These are phyloP conservation scores for Hypsizygus marmoreus DNA, from an alignment of 768 basidiomycete genomes.

Conservation along the genomic window DNA sequence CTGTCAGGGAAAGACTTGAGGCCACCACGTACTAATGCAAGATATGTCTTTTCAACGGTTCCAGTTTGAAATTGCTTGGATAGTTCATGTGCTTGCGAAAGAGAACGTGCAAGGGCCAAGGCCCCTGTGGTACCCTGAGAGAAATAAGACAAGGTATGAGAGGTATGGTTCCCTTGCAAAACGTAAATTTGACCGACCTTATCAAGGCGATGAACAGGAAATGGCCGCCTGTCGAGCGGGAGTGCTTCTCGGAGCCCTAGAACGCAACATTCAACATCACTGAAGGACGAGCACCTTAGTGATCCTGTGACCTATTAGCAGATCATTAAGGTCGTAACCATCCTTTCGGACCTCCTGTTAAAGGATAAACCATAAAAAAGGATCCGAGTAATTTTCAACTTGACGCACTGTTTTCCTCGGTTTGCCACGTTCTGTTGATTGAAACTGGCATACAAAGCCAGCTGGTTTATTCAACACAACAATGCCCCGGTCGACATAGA, in stretches of 20 bases:
- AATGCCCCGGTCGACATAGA: slow-evolving; percentile 58
- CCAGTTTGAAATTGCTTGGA: slow-evolving; percentile 55
- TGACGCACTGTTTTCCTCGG: no score
- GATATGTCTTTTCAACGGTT: slow-evolving; percentile 57
- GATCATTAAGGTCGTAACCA: slow-evolving; percentile 31
- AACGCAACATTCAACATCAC: no score
- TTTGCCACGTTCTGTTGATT: slow-evolving; percentile 15
- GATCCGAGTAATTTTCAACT: no score
- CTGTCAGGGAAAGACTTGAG: slow-evolving; percentile 41
- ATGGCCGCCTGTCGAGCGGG: slow-evolving; percentile 27
- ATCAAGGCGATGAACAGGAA: slow-evolving; percentile 66
- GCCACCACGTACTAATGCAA: slow-evolving; percentile 63
- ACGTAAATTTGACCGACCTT: slow-evolving; percentile 42
- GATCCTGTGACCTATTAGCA: slow-evolving; percentile 38
- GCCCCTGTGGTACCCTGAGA: slow-evolving; percentile 63
- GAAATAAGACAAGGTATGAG: not conserved
- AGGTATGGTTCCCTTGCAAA: not conserved
- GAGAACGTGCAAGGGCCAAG: slow-evolving; percentile 54
- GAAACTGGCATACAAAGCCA: slow-evolving; percentile 54
- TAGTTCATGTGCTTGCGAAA: slow-evolving; percentile 44
- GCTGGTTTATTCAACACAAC: slow-evolving; percentile 65
- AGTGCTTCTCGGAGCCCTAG: slow-evolving; percentile 17
- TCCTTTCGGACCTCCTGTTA: no score
- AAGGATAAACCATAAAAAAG: no score
- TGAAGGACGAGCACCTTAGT: no score